A percentile compares a stretch with the other conserved stretches of the same genome.
These are phyloP conservation scores for Trametes cingulata DNA, from an alignment of 768 basidiomycete species.

Conservation along the genomic window DNA sequence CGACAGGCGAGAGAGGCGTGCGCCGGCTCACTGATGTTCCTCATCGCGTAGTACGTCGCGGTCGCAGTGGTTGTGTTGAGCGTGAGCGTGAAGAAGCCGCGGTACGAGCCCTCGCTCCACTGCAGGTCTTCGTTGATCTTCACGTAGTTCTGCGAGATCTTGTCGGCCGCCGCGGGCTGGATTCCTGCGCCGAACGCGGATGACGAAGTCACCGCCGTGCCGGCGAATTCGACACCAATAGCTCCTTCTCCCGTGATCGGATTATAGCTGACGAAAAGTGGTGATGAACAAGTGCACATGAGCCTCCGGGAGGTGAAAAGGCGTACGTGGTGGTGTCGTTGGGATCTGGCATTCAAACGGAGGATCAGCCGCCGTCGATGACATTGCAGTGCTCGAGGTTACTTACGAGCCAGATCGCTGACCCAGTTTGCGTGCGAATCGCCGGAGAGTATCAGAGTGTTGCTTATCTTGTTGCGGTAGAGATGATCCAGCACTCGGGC, in stretches of 20 bases:
- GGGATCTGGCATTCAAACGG: slow-evolving; percentile 36
- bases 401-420: slow-evolving; percentile 54
- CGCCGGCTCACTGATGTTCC: slow-evolving; percentile 41
- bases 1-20: background rate
- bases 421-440: slow-evolving; percentile 67
- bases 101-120: slow-evolving; percentile 60
- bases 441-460: slow-evolving; percentile 59
- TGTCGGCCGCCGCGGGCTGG: slow-evolving; percentile 40
- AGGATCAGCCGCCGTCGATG: background rate
- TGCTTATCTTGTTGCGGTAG: slow-evolving; percentile 50
- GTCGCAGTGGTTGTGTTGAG: slow-evolving; percentile 46
- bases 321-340: slow-evolving; percentile 50
- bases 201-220: slow-evolving; percentile 56
- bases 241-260: slow-evolving; percentile 49
- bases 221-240: slow-evolving; percentile 62
- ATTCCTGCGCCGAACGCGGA: slow-evolving; percentile 48
- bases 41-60: slow-evolving; percentile 58
- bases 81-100: slow-evolving; percentile 60
- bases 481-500: slow-evolving; percentile 52
- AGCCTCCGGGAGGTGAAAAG: background rate
- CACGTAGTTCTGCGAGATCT: slow-evolving; percentile 40
- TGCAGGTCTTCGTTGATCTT: slow-evolving; percentile 50
- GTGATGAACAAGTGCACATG: background rate
- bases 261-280: slow-evolving; percentile 41
- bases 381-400: background rate